Evolutionary conservation across 192 early-diverging fungal genomes (phyloP), one percentile per base, ranked within the genome.

Genomic region (Coemansia javaensis): DNA sequence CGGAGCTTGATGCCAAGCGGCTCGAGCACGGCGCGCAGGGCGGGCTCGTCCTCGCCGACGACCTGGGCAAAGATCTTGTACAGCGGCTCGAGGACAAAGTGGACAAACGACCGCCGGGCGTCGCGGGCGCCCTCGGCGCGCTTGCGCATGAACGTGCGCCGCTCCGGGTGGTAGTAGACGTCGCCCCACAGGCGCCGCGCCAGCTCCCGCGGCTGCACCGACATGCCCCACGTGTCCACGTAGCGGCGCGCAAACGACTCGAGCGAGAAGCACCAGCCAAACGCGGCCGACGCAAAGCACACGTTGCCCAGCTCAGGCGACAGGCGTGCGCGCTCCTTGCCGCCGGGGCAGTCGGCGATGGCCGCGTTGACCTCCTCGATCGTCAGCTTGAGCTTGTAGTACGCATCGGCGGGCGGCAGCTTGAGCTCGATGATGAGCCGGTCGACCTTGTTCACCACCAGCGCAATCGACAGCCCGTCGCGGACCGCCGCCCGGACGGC

Each of bases 381-480:
- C 3, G 90, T 93, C 67, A 95, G 86, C 52, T 83, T 90, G 33
- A 99, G 72, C 68, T 97, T 97, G 71, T 93, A 90, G 66, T 97
- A 99, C 7, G 94, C 94, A 75, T 97, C 97, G 9, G 77, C 82
- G 8, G 97, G 97, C 21, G 97, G 97, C 28, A 99, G 75, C 47
- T 93, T 95, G 14, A 99, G 79, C 64, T 99, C 97, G 18, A 97
- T 40, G 31, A 99, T 97, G 44, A 99, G 70, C n/a, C 97, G 85
- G 75, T 99, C 97, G 6, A 99, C 82, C 76, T 99, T 99, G 84
- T 92, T 97, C 43, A 99, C 77, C n/a, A 97, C 85, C 37, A 99
- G 73, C 4, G 85, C 86, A 38, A 99, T 78, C 15, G 82, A 67
- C 21, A 97, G 53, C 2, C 80, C 79, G 56, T 95, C 90, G 32